These are phyloP conservation scores for Fusarium domesticum DNA, from an alignment of 2,329 filamentous ascomycete species.

Conservation along the genomic window DNA sequence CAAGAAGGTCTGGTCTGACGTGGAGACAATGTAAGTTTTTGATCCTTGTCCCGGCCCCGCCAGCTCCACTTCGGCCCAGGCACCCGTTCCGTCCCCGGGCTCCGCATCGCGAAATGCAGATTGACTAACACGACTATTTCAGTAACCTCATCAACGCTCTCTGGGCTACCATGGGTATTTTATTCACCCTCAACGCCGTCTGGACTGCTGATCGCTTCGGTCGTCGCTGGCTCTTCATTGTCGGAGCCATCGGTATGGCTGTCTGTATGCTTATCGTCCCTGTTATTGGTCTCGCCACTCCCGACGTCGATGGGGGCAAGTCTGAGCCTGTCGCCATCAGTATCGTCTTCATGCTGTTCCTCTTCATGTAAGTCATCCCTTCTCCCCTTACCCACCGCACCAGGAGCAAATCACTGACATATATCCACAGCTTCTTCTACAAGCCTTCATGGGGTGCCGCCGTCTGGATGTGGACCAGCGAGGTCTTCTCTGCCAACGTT, in stretches of 20 bases:
- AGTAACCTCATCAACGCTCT: constrained; percentile 68
- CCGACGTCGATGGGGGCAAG: constrained; percentile 52
- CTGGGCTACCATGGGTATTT: constrained; percentile 68
- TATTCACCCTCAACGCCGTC: constrained; percentile 70
- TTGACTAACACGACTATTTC: background rate
- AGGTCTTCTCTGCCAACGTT: constrained; percentile 70
- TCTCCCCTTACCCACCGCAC: no score
- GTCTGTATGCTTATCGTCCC: constrained; percentile 64
- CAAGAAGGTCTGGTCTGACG: constrained; percentile 62
- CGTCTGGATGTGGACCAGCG: constrained; percentile 68
- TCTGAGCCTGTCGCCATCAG: constrained; percentile 57
- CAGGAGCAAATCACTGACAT: constrained; percentile 3
- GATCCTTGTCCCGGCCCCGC: no score
- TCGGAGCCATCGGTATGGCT: constrained; percentile 67
- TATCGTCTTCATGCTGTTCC: constrained; percentile 66
- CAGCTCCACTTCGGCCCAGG: no score
- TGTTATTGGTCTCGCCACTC: constrained; percentile 48
- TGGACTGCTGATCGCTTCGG: constrained; percentile 73
- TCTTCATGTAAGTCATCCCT: constrained; percentile 46
- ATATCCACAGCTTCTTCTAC: constrained; percentile 52
- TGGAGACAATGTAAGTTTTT: constrained; percentile 49
- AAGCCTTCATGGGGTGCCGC: constrained; percentile 69
- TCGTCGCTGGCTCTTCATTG: constrained; percentile 65
- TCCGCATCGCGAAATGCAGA: background rate
- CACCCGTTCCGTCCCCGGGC: no score